These are phyloP conservation scores for Guadua angustifolia DNA, from an alignment of 176 grass and related monocot genomes.

Conservation along the genomic window DNA sequence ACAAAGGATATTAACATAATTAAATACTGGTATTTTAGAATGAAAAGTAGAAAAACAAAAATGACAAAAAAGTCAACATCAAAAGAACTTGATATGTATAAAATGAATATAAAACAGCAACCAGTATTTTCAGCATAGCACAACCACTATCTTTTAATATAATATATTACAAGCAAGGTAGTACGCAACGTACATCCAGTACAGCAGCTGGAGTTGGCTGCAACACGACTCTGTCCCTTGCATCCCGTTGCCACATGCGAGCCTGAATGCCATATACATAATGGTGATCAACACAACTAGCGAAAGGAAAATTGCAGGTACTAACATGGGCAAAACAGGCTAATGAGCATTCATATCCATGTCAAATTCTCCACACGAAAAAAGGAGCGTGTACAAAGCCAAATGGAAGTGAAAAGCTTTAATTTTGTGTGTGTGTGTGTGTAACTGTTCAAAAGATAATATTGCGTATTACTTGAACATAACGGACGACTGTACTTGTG, in stretches of 20 bases:
- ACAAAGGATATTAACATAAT: not conserved
- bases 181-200: slow-evolving; percentile 71
- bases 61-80: not conserved
- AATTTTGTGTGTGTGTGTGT: not conserved
- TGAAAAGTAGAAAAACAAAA: not conserved
- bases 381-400: not conserved
- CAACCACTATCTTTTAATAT: not conserved
- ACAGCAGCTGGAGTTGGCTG: slow-evolving; percentile 93
- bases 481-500: slow-evolving; percentile 84
- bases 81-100: not conserved
- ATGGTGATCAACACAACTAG: not conserved
- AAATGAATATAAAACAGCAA: not conserved
- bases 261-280: slow-evolving; percentile 52
- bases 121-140: not conserved
- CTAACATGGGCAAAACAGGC: not conserved
- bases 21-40: not conserved
- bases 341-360: slow-evolving; percentile 20
- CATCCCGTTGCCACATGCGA: slow-evolving; percentile 92
- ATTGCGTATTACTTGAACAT: slow-evolving; percentile 69
- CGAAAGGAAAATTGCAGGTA: not conserved
- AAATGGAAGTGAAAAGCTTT: not conserved
- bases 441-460: not conserved
- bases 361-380: not conserved
- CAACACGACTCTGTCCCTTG: slow-evolving; percentile 69
- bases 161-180: not conserved